Evolutionary conservation across 805 yeast species (phyloP).

Genomic region (Saccharomycopsis sp.): DNA sequence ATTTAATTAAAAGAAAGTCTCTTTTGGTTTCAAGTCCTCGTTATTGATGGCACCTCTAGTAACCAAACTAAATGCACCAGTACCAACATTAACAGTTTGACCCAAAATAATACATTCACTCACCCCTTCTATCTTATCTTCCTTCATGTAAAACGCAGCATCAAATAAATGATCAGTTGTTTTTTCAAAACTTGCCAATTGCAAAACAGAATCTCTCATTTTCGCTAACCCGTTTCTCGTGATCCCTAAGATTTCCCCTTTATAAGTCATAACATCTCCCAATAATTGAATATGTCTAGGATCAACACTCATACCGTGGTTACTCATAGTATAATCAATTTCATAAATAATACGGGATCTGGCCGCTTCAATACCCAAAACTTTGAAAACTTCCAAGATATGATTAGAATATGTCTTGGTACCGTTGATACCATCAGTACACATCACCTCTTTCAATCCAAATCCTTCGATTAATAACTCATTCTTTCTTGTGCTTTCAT

Average conservation of each 20-base stretch:
- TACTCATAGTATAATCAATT: constrained; percentile 95
- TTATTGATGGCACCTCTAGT: constrained; percentile 44
- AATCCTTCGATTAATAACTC: constrained; percentile 96
- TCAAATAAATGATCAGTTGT: constrained; percentile 98
- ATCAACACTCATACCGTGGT: constrained; percentile 99
- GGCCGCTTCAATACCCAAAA: constrained; percentile 97
- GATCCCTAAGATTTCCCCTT: constrained; percentile 97
- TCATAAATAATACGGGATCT: constrained; percentile 87
- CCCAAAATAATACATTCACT: constrained; percentile 96
- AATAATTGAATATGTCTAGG: constrained; percentile 97
- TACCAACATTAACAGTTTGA: constrained; percentile 95
- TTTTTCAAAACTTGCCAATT: constrained; percentile 94
- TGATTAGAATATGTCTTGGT: constrained; percentile 85
- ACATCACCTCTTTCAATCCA: constrained; percentile 93
- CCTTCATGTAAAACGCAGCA: constrained; percentile 97
- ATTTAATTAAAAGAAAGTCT: constrained; percentile 22
- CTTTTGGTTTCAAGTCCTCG: constrained; percentile 37
- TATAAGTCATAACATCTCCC: constrained; percentile 98
- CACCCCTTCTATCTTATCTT: constrained; percentile 93
- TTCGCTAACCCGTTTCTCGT: constrained; percentile 96
- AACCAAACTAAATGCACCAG: constrained; percentile 89
- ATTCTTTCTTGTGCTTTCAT: constrained; percentile 70
- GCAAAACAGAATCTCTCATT: constrained; percentile 97
- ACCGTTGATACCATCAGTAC: constrained; percentile 94
- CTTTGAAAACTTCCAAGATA: constrained; percentile 79